A percentile compares a stretch with the other conserved stretches of the same genome.
These are phyloP conservation scores for Penicillium sp. DNA, from an alignment of 2,329 filamentous ascomycete species.

Conservation along the genomic window DNA sequence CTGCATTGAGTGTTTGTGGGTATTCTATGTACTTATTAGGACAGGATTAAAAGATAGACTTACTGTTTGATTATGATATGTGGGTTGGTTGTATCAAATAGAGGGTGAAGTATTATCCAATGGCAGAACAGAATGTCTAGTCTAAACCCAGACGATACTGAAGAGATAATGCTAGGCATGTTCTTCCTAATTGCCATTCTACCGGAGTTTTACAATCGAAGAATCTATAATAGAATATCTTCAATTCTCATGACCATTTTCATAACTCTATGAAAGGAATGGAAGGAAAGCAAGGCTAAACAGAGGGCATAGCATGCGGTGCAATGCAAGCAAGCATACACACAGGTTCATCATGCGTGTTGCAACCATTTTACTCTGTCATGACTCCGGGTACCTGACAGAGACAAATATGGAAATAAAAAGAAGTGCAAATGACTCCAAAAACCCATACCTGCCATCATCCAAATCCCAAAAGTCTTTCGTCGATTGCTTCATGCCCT, in stretches of 20 bases:
- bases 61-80: too few species aligned
- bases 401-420: conserved; percentile 17
- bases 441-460: conserved; percentile 13
- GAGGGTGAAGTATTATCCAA: too few species aligned
- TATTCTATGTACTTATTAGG: not conserved
- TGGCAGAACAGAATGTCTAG: not conserved
- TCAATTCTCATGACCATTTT: conserved; percentile 31
- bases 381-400: conserved; percentile 19
- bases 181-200: not conserved
- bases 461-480: conserved; percentile 16
- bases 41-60: not conserved
- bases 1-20: conserved; percentile 6
- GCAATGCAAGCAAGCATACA: conserved; percentile 24
- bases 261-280: conserved; percentile 32
- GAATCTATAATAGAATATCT: conserved; percentile 12
- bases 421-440: conserved; percentile 10
- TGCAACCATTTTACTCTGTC: conserved; percentile 29
- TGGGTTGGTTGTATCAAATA: too few species aligned
- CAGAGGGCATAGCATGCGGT: conserved; percentile 28
- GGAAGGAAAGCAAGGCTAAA: conserved; percentile 25
- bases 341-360: conserved; percentile 27
- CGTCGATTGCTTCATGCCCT: conserved; percentile 31
- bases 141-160: not conserved
- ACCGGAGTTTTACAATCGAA: not conserved
- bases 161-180: not conserved